phyloP scores from a whole-genome alignment of 1,284 basidiomycete species.

The Rugiboletus extremiorientalis region DNA sequence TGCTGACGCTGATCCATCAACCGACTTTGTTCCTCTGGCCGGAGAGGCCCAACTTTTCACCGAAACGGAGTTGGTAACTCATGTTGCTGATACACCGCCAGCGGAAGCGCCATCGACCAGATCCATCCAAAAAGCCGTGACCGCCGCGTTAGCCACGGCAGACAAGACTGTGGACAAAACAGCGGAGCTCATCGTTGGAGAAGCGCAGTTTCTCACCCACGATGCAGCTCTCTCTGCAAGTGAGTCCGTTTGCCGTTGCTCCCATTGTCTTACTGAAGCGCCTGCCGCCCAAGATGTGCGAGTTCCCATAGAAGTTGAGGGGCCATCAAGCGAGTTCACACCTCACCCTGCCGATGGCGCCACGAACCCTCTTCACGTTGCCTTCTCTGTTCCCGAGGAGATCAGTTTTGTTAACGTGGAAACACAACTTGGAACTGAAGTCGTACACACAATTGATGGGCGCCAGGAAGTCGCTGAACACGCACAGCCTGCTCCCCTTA shows the following conservation, averaged over 20 bases:
- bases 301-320: neutral
- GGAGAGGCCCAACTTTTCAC: neutral
- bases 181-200: neutral
- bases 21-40: neutral
- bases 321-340: constrained; percentile 1
- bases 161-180: too few species aligned
- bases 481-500: neutral
- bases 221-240: neutral
- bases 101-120: neutral
- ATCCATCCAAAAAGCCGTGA: neutral
- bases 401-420: neutral
- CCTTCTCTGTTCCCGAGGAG: constrained; percentile 3
- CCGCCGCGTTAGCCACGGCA: neutral
- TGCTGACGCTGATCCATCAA: too few species aligned
- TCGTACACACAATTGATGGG: neutral
- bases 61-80: constrained; percentile 12
- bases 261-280: constrained; percentile 1
- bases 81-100: neutral
- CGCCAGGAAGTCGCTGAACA: neutral
- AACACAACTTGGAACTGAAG: neutral
- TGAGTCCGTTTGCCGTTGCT: constrained; percentile 1
- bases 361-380: neutral
- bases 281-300: constrained; percentile 2
- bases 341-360: constrained; percentile 13
- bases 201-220: neutral